A percentile compares a stretch with the other conserved stretches of the same genome.
Conservation (phyloP, 2,329 filamentous ascomycete species). For the Fusarium palustre region DNA sequence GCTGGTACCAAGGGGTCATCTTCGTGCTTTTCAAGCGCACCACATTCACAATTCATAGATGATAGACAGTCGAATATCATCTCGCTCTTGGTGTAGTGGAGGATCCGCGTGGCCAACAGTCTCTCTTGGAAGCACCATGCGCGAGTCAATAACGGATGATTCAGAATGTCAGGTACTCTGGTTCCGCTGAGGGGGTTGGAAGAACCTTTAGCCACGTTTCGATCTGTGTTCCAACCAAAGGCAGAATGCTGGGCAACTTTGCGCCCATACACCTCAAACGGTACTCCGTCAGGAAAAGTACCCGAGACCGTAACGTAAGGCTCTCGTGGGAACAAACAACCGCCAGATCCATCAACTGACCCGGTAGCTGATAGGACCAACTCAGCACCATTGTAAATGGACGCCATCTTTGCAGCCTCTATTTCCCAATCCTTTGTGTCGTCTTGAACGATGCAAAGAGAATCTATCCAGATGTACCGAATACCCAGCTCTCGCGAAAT, state of each 20-base stretch:
- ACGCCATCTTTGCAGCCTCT: constrained; percentile 46
- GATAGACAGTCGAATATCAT: constrained; percentile 44
- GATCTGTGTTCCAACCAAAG: constrained; percentile 29
- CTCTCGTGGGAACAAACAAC: constrained; percentile 38
- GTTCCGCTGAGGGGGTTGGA: constrained; percentile 17
- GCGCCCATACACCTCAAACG: constrained; percentile 37
- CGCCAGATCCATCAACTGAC: constrained; percentile 31
- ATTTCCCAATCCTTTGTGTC: constrained; percentile 43
- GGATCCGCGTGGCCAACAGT: constrained; percentile 42
- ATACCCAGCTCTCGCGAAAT: constrained; percentile 39
- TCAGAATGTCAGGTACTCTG: not conserved
- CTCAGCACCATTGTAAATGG: constrained; percentile 44
- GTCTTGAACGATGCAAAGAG: constrained; percentile 47
- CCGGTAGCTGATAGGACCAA: constrained; percentile 44
- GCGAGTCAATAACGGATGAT: constrained; percentile 39
- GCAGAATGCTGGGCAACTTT: constrained; percentile 13
- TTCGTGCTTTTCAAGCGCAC: constrained; percentile 32
- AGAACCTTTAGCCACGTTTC: constrained; percentile 13
- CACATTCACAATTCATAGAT: constrained; percentile 44
- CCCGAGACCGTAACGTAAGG: constrained; percentile 26
- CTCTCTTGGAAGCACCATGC: constrained; percentile 51
- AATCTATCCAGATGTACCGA: constrained; percentile 47
- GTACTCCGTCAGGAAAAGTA: constrained; percentile 8
- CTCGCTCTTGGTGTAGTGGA: constrained; percentile 48
- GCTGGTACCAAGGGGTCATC: constrained; percentile 26